phyloP scores from a whole-genome alignment of 805 yeast genomes.

The Metschnikowia continentalis region DNA sequence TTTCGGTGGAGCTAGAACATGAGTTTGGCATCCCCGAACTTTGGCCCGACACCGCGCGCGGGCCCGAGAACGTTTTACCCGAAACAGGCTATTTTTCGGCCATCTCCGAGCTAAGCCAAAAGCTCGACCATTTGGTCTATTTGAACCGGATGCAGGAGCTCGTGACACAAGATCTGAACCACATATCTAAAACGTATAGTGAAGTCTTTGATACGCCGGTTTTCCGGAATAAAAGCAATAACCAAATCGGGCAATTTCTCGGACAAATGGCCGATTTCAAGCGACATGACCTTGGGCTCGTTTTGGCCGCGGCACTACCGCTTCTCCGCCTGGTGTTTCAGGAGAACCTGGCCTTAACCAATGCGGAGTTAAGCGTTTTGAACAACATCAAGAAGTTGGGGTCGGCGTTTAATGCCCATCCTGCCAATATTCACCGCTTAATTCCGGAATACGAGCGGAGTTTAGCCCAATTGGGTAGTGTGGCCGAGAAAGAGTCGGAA shows the following conservation, averaged over 20 bases:
- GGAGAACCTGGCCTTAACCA: slow-evolving; percentile 22
- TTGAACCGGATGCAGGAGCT: slow-evolving; percentile 24
- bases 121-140: slow-evolving; percentile 28
- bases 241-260: slow-evolving; percentile 18
- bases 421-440: slow-evolving; percentile 15
- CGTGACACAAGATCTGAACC: slow-evolving; percentile 10
- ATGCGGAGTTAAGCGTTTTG: slow-evolving; percentile 24
- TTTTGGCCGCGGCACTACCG: slow-evolving; percentile 28
- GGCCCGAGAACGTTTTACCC: background rate
- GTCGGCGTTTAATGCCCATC: slow-evolving; percentile 16
- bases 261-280: slow-evolving; percentile 19
- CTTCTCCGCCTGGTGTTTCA: slow-evolving; percentile 33
- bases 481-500: slow-evolving; percentile 4
- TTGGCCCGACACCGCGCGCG: slow-evolving; percentile 10
- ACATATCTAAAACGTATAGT: slow-evolving; percentile 16
- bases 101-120: slow-evolving; percentile 24
- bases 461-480: background rate
- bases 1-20: slow-evolving; percentile 25
- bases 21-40: slow-evolving; percentile 32
- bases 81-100: background rate
- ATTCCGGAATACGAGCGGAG: slow-evolving; percentile 8
- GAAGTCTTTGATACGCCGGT: slow-evolving; percentile 8
- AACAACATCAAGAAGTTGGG: slow-evolving; percentile 21
- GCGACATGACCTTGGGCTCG: slow-evolving; percentile 22
- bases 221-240: slow-evolving; percentile 9